Evolutionary conservation across 805 yeast species (phyloP).

Genomic region (Cyberlindnera maclurae): DNA sequence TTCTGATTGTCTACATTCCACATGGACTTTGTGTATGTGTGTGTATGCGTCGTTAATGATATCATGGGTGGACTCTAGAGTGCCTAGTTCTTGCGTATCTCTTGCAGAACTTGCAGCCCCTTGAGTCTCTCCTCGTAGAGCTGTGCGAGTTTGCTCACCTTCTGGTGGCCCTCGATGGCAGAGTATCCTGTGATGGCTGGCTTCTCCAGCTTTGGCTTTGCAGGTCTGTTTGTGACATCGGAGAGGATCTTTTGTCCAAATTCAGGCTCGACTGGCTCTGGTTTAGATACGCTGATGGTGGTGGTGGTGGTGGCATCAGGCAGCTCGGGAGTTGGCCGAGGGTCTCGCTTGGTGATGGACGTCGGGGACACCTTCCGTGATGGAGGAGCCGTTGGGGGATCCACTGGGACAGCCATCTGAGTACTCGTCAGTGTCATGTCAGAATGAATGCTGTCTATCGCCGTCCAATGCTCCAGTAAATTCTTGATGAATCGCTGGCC

Average conservation of each 20-base stretch:
- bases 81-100: too few species aligned
- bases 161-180: constrained; percentile 33
- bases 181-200: constrained; percentile 21
- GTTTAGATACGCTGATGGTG: too few species aligned
- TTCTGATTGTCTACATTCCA: too few species aligned
- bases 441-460: constrained; percentile 1
- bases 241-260: constrained; percentile 9
- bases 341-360: constrained; percentile 9
- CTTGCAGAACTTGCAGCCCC: constrained; percentile 28
- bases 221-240: constrained; percentile 20
- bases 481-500: constrained; percentile 49
- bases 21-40: too few species aligned
- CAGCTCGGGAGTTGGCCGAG: constrained; percentile 7
- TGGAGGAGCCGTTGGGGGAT: constrained; percentile 12
- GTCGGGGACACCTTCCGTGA: constrained; percentile 12
- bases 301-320: neutral
- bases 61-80: too few species aligned
- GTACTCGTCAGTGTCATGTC: too few species aligned
- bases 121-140: constrained; percentile 52
- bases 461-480: constrained; percentile 42
- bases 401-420: neutral
- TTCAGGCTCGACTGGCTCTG: too few species aligned
- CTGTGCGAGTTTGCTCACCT: constrained; percentile 56
- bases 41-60: too few species aligned
- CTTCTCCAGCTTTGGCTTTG: constrained; percentile 4